These are phyloP conservation scores for Pseudocercospora pini-densiflorae DNA, from an alignment of 2,329 filamentous ascomycete species.

Conservation along the genomic window DNA sequence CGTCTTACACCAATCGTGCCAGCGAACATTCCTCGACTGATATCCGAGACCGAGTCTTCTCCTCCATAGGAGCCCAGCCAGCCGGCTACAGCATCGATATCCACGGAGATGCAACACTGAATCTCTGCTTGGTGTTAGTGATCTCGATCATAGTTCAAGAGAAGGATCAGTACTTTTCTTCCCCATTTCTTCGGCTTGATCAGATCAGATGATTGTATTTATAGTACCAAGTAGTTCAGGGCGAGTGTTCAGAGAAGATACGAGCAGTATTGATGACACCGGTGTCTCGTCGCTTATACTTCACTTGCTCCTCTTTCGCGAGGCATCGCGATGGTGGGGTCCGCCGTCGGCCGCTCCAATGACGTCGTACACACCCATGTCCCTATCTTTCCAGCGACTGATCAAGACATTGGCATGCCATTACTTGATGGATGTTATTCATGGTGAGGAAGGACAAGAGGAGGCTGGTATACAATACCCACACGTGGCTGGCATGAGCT, in stretches of 20 bases:
- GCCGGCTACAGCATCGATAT: constrained; percentile 76
- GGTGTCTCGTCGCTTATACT: constrained; percentile 6
- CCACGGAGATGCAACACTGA: constrained; percentile 54
- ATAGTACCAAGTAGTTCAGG: background rate
- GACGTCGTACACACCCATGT: constrained; percentile 13
- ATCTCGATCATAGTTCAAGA: background rate
- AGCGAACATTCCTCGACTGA: constrained; percentile 65
- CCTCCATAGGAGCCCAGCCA: constrained; percentile 78
- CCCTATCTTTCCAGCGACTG: background rate
- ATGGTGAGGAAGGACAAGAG: background rate
- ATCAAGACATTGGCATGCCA: background rate
- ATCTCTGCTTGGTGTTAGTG: constrained; percentile 30
- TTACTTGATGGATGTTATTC: background rate
- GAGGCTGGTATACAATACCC: background rate
- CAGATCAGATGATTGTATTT: background rate
- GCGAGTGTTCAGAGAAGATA: background rate
- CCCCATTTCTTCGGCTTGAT: constrained; percentile 4
- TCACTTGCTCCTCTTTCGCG: constrained; percentile 11
- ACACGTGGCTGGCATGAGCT: background rate
- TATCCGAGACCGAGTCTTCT: constrained; percentile 73
- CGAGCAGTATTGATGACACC: background rate
- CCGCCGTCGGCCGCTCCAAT: constrained; percentile 8
- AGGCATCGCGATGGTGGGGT: constrained; percentile 14
- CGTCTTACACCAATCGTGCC: constrained; percentile 69
- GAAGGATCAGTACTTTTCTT: constrained; percentile 12